Base-by-base conservation (phyloP, 352 stramenopile species). In the Globisporangium nunn region DNA sequence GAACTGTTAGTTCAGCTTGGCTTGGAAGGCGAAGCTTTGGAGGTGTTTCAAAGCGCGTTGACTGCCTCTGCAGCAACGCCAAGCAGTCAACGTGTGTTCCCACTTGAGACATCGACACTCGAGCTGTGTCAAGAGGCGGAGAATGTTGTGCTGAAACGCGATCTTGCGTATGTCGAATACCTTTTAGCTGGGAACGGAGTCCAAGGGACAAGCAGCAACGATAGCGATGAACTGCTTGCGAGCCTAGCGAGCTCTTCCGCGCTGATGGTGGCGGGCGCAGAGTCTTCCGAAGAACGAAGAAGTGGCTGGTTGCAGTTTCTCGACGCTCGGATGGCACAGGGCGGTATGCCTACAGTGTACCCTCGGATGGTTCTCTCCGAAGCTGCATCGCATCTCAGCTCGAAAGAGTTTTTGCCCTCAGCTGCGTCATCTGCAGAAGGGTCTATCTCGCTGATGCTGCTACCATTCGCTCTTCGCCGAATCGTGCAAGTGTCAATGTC, bases 131-230 rank as follows among this genome's bases (percentile, higher is more conserved):
- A 90, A 49, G 66, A 71, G 29, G 71, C 74, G 2, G 76, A 88
- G 29, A 68, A 15, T 2, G 73, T 85, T 45, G 64, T 76, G 50
- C 30, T 89, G 7, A 71, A 81, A 46, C 75, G 78, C 35, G 79
- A 92, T 43, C 59, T 85, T 35, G 67, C 65, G 3, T 88, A 86
- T 43, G 54, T 85, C 12, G 82, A 92, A 58, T 73, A 88, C 35
- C 61, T 90, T 6, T 52, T 90, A 11, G 61, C 58, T 0, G 46
- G n/a, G 12, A 6, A 6, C n/a, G 10, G 28, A 47, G 8, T 5
- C 10, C 5, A 31, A 28, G 11, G 17, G 23, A 23, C 23, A 23
- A 23, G 23, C 23, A 23, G 37, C 6, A 61, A 66, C 29, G 29
- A 10, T 3, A 55, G 23, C 12, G 66, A 77, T 30, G 40, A 75